Percentiles rank a stretch among this genome's conserved stretches.
phyloP scores from a whole-genome alignment of 73 alveolate species.

The Paraurostyla sp. region DNA sequence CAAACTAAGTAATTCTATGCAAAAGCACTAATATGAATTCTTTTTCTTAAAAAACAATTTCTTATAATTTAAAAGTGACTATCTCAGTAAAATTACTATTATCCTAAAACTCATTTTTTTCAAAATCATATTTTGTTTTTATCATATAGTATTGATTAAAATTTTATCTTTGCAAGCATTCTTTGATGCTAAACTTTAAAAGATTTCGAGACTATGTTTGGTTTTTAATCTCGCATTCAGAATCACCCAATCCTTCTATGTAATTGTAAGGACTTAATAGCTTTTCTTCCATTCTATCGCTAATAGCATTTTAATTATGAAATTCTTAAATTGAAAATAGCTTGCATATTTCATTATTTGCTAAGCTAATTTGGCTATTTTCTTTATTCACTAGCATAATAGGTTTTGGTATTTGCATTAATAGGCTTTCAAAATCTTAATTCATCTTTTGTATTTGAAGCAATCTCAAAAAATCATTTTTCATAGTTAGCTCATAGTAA shows the following conservation, averaged over 20 bases:
- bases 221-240: background rate
- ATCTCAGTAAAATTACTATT: background rate
- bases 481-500: background rate
- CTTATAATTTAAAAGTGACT: background rate
- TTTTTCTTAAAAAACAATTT: background rate
- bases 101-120: background rate
- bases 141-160: background rate
- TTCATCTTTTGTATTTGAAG: background rate
- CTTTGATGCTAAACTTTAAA: background rate
- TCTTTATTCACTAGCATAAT: background rate
- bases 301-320: background rate
- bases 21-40: background rate
- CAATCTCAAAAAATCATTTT: background rate
- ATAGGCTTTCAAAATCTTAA: background rate
- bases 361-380: background rate
- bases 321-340: background rate
- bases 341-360: background rate
- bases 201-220: background rate
- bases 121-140: background rate
- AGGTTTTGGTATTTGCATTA: background rate
- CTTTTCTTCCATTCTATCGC: background rate
- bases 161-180: background rate
- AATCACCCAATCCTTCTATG: background rate
- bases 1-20: conserved; percentile 3
- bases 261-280: background rate